Evolutionary conservation across 1,284 basidiomycete species (phyloP).

Genomic region (Malassezia furfur): DNA sequence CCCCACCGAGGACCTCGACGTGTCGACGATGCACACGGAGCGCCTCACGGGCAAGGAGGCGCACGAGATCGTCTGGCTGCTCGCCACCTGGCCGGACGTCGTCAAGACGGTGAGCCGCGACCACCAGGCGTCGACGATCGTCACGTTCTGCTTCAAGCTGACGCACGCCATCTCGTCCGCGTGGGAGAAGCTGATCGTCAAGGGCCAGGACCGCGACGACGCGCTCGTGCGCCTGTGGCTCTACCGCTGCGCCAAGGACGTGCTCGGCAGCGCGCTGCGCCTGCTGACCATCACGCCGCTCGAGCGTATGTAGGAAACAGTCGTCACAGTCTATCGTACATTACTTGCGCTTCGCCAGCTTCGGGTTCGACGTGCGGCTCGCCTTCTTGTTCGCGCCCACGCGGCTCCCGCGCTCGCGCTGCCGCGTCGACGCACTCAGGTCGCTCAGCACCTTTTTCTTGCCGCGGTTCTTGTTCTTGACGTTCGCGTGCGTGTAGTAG

Average conservation of each 20-base stretch:
- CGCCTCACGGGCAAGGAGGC: constrained; percentile 65
- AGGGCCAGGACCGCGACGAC: constrained; percentile 61
- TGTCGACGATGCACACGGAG: constrained; percentile 59
- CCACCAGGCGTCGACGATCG: constrained; percentile 81
- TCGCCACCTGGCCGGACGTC: constrained; percentile 81
- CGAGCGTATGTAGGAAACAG: constrained; percentile 70
- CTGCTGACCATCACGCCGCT: constrained; percentile 68
- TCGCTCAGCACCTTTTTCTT: constrained; percentile 48
- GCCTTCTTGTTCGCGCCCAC: constrained; percentile 38
- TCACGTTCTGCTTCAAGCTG: constrained; percentile 65
- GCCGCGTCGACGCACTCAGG: constrained; percentile 9
- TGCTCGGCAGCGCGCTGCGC: constrained; percentile 74
- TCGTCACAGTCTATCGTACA: neutral
- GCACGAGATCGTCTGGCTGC: constrained; percentile 73
- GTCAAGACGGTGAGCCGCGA: constrained; percentile 74
- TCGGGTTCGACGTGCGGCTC: constrained; percentile 17
- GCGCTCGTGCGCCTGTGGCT: constrained; percentile 82
- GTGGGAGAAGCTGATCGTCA: constrained; percentile 77
- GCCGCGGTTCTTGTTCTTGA: constrained; percentile 48
- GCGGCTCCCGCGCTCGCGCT: constrained; percentile 29
- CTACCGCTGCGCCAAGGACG: constrained; percentile 77
- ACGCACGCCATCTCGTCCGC: constrained; percentile 74
- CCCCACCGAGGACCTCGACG: constrained; percentile 56
- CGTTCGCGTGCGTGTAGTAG: constrained; percentile 60
- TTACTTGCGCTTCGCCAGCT: constrained; percentile 5